Percentiles rank a stretch among this genome's conserved stretches.
These are phyloP conservation scores for Russula sp. DNA, from an alignment of 768 basidiomycete species.

Conservation along the genomic window DNA sequence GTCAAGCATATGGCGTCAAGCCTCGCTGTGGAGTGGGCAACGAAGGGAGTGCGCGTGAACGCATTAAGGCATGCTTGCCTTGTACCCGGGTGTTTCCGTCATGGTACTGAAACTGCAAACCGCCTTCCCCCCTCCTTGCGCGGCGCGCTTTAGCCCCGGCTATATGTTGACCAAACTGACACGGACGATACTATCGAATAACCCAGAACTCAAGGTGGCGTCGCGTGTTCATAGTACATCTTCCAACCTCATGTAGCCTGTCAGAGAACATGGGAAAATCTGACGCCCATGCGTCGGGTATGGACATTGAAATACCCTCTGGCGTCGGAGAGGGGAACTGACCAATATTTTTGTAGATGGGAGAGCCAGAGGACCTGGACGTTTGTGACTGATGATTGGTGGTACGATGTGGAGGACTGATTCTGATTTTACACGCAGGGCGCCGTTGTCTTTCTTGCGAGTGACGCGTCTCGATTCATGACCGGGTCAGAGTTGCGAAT, in stretches of 20 bases:
- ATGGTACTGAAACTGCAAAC: background rate
- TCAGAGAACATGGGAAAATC: slow-evolving; percentile 74
- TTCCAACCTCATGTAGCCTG: slow-evolving; percentile 8
- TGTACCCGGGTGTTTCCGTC: background rate
- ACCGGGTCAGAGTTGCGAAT: slow-evolving; percentile 81
- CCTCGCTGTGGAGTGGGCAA: slow-evolving; percentile 94
- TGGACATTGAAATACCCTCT: slow-evolving; percentile 24
- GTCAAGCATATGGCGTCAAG: slow-evolving; percentile 92
- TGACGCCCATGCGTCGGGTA: slow-evolving; percentile 84
- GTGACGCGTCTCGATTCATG: slow-evolving; percentile 85
- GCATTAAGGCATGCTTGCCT: slow-evolving; percentile 49
- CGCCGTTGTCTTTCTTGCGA: slow-evolving; percentile 83
- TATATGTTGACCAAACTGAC: slow-evolving; percentile 94
- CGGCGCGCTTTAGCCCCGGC: slow-evolving; percentile 53
- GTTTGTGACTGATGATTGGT: slow-evolving; percentile 50
- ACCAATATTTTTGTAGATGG: slow-evolving; percentile 48
- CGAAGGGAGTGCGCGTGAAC: slow-evolving; percentile 81
- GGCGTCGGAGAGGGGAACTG: background rate
- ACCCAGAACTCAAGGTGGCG: slow-evolving; percentile 66
- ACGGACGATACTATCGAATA: slow-evolving; percentile 66
- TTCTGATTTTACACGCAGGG: slow-evolving; percentile 38
- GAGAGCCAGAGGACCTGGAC: slow-evolving; percentile 72
- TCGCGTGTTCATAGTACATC: slow-evolving; percentile 1
- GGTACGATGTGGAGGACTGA: background rate
- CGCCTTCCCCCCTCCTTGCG: background rate